Evolutionary conservation across 805 yeast genomes (phyloP).

Genomic region (Yamadazyma paraphyllophila): DNA sequence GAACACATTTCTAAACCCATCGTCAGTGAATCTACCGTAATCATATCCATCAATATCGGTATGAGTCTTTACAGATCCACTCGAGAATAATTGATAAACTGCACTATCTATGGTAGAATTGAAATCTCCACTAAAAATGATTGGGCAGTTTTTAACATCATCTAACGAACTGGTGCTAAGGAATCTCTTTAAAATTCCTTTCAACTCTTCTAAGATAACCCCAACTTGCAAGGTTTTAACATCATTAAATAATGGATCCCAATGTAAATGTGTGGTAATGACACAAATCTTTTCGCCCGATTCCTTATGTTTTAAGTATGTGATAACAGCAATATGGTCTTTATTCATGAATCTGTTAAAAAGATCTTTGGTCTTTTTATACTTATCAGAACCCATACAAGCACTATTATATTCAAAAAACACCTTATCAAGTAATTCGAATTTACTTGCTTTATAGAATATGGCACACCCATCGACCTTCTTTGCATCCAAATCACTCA

Average conservation of each 20-base stretch:
- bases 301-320: conserved; percentile 67
- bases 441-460: conserved; percentile 69
- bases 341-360: conserved; percentile 95
- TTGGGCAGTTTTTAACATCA: conserved; percentile 62
- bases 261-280: conserved; percentile 92
- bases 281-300: conserved; percentile 72
- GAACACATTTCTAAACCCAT: conserved; percentile 80
- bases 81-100: conserved; percentile 84
- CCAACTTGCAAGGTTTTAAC: conserved; percentile 96
- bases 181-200: conserved; percentile 54
- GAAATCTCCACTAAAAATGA: conserved; percentile 92
- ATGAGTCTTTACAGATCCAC: conserved; percentile 78
- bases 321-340: conserved; percentile 84
- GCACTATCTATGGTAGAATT: conserved; percentile 87
- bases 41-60: conserved; percentile 80
- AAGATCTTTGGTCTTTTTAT: conserved; percentile 89
- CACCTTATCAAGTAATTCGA: conserved; percentile 67
- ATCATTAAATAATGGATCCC: conserved; percentile 97
- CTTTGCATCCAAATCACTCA: conserved; percentile 74
- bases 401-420: conserved; percentile 79
- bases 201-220: conserved; percentile 83
- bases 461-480: conserved; percentile 99
- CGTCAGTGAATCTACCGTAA: conserved; percentile 87
- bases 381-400: conserved; percentile 78
- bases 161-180: conserved; percentile 44